These are phyloP conservation scores for Achaetomium macrosporum DNA, from an alignment of 2,329 filamentous ascomycete genomes.

Conservation along the genomic window DNA sequence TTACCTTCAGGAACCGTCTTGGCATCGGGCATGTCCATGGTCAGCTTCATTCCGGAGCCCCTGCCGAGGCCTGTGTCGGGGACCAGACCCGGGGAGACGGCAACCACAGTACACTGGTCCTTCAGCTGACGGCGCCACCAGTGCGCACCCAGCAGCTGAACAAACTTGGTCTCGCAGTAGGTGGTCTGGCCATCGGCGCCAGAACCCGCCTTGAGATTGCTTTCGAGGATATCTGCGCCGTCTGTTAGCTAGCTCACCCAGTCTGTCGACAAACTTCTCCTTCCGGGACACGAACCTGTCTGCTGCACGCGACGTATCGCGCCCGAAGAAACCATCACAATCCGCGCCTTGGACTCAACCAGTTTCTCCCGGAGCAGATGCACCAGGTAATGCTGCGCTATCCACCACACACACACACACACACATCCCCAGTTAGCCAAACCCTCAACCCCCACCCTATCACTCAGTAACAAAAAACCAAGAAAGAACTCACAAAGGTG, in stretches of 20 bases:
- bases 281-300: conserved; percentile 26
- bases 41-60: conserved; percentile 27
- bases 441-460: not conserved
- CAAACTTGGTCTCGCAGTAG: conserved; percentile 45
- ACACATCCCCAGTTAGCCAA: not conserved
- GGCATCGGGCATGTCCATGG: conserved; percentile 38
- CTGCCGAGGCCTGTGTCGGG: conserved; percentile 41
- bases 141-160: conserved; percentile 45
- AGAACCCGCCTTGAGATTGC: conserved; percentile 36
- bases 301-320: conserved; percentile 39
- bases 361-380: conserved; percentile 46
- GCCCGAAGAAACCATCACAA: conserved; percentile 48
- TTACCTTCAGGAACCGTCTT: conserved; percentile 43
- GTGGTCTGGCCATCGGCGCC: conserved; percentile 27
- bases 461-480: not conserved
- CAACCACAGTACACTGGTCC: conserved; percentile 41
- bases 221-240: conserved; percentile 32
- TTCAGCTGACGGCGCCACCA: conserved; percentile 51
- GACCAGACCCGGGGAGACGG: conserved; percentile 49
- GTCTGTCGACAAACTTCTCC: not conserved
- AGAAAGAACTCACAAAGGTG: conserved; percentile 32
- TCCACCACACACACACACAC: too few relatives aligned
- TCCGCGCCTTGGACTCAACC: conserved; percentile 39
- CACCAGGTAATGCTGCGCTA: conserved; percentile 49
- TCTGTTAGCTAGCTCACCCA: not conserved